Evolutionary conservation across 2,329 filamentous ascomycete species (phyloP).

Genomic region (Microsporum ferrugineum): DNA sequence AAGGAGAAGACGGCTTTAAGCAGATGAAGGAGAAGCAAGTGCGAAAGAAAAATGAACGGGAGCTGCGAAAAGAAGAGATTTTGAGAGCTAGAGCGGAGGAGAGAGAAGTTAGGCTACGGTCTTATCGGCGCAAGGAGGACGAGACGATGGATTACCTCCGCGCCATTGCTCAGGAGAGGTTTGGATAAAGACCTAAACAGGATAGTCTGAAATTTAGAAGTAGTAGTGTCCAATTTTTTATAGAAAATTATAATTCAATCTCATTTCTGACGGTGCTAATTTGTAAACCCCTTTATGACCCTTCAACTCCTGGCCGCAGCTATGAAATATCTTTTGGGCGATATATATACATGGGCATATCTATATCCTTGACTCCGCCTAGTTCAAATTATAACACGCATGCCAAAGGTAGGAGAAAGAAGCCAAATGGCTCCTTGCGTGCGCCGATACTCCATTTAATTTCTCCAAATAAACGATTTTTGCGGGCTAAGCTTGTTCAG

Average conservation of each 20-base stretch:
- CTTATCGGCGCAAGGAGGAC: conserved; percentile 65
- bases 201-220: too few relatives aligned
- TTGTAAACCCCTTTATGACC: not conserved
- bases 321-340: not conserved
- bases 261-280: not conserved
- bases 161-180: conserved; percentile 66
- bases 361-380: conserved; percentile 2
- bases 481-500: not conserved
- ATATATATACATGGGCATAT: conserved; percentile 4
- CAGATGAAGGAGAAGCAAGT: conserved; percentile 53
- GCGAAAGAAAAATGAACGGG: conserved; percentile 69
- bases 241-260: not conserved
- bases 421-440: not conserved
- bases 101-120: conserved; percentile 61
- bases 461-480: not conserved
- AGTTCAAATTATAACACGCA: conserved; percentile 3
- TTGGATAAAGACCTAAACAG: conserved; percentile 41
- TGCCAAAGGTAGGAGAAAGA: not conserved
- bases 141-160: conserved; percentile 72
- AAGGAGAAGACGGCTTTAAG: conserved; percentile 52
- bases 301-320: conserved; percentile 1
- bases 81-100: conserved; percentile 63
- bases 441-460: conserved; percentile 1
- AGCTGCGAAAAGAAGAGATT: conserved; percentile 71
- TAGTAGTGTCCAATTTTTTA: not conserved